Conservation (phyloP, 768 basidiomycete genomes). For the Russula sp. region DNA sequence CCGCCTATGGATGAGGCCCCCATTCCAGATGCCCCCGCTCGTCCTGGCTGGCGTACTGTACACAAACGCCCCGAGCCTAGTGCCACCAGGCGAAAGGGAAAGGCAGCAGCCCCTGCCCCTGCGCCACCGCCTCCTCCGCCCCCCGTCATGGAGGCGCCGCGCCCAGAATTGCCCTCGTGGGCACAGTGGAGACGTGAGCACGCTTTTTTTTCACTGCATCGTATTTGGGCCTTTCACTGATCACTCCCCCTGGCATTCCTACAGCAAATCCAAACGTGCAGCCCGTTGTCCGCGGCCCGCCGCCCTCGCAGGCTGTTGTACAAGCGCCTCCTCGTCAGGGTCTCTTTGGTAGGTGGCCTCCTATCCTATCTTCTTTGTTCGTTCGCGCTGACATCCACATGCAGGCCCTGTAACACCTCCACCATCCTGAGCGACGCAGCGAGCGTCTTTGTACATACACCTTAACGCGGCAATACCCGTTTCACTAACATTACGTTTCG, state of each 20-base stretch:
- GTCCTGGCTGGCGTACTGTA: slow-evolving; percentile 70
- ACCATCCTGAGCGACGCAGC: slow-evolving; percentile 22
- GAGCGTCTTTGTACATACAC: not conserved
- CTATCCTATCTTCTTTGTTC: not conserved
- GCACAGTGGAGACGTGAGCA: slow-evolving; percentile 76
- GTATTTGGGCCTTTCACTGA: not conserved
- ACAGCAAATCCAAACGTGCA: slow-evolving; percentile 60
- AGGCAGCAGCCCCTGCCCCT: slow-evolving; percentile 33
- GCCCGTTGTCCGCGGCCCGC: slow-evolving; percentile 37
- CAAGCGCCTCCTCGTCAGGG: slow-evolving; percentile 46
- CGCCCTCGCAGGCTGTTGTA: slow-evolving; percentile 30
- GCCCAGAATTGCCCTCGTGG: slow-evolving; percentile 65
- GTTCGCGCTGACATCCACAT: not conserved
- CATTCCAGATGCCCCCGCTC: slow-evolving; percentile 39
- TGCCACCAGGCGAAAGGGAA: slow-evolving; percentile 29
- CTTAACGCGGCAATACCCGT: not conserved
- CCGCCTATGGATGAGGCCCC: slow-evolving; percentile 40
- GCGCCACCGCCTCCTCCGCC: slow-evolving; percentile 37
- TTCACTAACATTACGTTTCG: not conserved
- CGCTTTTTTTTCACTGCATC: not conserved
- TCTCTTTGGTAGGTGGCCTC: slow-evolving; percentile 49
- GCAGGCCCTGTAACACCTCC: slow-evolving; percentile 29
- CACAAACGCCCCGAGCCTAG: slow-evolving; percentile 44
- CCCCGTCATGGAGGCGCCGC: slow-evolving; percentile 27
- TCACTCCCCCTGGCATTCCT: no score